Conservation (phyloP, 2,329 filamentous ascomycete species). For the Aspergillus carbonarius region DNA sequence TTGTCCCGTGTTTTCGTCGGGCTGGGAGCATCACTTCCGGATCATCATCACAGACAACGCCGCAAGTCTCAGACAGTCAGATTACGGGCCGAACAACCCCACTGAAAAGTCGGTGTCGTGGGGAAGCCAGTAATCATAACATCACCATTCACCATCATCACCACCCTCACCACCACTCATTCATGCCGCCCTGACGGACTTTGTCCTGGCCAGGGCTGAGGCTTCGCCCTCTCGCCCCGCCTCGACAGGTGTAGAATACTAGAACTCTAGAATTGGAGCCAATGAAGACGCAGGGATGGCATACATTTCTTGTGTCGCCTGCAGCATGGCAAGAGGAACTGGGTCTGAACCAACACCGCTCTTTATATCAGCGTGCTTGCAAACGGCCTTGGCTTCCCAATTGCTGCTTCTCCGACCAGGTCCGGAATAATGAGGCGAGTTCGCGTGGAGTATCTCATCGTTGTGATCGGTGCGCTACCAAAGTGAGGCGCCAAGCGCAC, state of each 20-base stretch:
- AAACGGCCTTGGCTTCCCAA: slow-evolving; percentile 13
- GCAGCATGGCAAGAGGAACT: neutral
- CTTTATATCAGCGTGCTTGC: slow-evolving; percentile 11
- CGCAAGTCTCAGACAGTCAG: neutral
- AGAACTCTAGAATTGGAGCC: neutral
- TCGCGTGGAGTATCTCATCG: slow-evolving; percentile 14
- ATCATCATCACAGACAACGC: neutral
- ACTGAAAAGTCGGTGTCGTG: slow-evolving; percentile 9
- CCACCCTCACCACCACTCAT: neutral
- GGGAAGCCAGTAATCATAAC: neutral
- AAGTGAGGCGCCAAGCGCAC: slow-evolving; percentile 25
- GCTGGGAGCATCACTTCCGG: neutral
- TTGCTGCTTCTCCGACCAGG: slow-evolving; percentile 5
- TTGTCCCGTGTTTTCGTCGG: neutral
- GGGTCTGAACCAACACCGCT: slow-evolving; percentile 15
- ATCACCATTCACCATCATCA: neutral
- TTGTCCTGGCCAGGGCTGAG: neutral
- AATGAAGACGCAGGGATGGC: neutral
- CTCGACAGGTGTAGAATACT: neutral
- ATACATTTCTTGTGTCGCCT: neutral
- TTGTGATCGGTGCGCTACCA: slow-evolving; percentile 12
- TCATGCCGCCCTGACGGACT: neutral
- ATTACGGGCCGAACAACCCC: neutral
- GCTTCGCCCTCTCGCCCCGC: neutral
- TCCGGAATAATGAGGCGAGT: slow-evolving; percentile 24